Base-by-base conservation (phyloP, 345 rosid species). In the Pugionium dolabratum region DNA sequence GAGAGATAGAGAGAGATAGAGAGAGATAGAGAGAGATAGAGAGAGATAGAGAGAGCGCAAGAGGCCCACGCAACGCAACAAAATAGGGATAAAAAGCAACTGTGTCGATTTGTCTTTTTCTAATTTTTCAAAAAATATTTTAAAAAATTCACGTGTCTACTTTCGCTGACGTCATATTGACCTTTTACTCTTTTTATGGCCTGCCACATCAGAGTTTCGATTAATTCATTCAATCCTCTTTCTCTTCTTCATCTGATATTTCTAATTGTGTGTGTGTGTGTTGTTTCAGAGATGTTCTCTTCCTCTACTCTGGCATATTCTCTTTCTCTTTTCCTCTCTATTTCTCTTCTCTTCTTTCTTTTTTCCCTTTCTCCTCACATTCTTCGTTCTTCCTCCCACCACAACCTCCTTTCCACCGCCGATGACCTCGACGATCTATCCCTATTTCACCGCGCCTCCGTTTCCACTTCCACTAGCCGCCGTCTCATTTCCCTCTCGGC, bases 391-490 rank as follows among this genome's bases (percentile, higher is more conserved):
- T 83, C 60, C 72, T 77, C 68, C 81, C 88, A 25, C 72, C 79
- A 61, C 64, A 67, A 29, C 79, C 72, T 47, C 57, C 57, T 75
- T 48, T 33, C 74, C 31, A n/a, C 66, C 75, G 66, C 71, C 35
- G 86, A 85, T 55, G 87, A 83, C 9, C 70, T 79, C 36, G 88
- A 84, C 25, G 96, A 92, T 60, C 77, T 80, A 11, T 44, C 80
- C 1, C 89, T 89, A 72, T 91, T 91, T 80, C 83, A 58, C 34
- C 79, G 79, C 54, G 98, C 92, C 39, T 34, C 79, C 10, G 37
- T 47, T 1, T 46, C 77, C 1, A 43, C 80, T 39, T 48, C 77
- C 18, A 64, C 25, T 28, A 53, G 39, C 50, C 78, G 78, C n/a
- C 78, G 69, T 11, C 58, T 65, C 58, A 55, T 67, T 43, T 74